Evolutionary conservation across 1,139 yeast species (phyloP).

Genomic region (Magnusiomyces sp.): DNA sequence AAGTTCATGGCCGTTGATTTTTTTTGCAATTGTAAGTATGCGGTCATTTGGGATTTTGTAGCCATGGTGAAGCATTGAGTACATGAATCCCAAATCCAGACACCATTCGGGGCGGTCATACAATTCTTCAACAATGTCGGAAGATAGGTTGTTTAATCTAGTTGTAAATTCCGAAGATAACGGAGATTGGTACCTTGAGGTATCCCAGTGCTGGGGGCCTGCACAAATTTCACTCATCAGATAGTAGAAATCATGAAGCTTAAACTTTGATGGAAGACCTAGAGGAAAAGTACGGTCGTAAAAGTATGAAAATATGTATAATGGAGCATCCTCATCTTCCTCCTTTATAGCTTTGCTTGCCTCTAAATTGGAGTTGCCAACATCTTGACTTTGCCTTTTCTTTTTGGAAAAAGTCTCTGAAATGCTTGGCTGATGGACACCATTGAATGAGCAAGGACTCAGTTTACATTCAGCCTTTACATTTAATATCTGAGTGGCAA

Average conservation of each 20-base stretch:
- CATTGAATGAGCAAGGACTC: constrained; percentile 91
- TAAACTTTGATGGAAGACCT: constrained; percentile 77
- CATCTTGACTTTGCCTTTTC: constrained; percentile 41
- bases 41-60: constrained; percentile 81
- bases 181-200: constrained; percentile 36
- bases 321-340: background rate
- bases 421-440: constrained; percentile 91
- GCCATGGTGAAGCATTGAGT: constrained; percentile 80
- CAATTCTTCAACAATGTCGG: constrained; percentile 51
- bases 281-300: constrained; percentile 88
- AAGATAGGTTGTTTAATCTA: background rate
- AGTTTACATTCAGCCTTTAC: constrained; percentile 68
- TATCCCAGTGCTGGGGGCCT: constrained; percentile 65
- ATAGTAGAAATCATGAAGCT: constrained; percentile 63
- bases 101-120: constrained; percentile 82
- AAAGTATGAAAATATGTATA: constrained; percentile 87
- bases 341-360: too few species aligned
- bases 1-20: constrained; percentile 68
- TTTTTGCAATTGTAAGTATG: constrained; percentile 76
- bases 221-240: constrained; percentile 71
- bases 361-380: too few species aligned
- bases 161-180: constrained; percentile 6
- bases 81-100: constrained; percentile 75
- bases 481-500: constrained; percentile 76
- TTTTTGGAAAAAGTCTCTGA: constrained; percentile 59